Evolutionary conservation across 2,329 filamentous ascomycete species (phyloP).

Genomic region (Epichloe bromicola): DNA sequence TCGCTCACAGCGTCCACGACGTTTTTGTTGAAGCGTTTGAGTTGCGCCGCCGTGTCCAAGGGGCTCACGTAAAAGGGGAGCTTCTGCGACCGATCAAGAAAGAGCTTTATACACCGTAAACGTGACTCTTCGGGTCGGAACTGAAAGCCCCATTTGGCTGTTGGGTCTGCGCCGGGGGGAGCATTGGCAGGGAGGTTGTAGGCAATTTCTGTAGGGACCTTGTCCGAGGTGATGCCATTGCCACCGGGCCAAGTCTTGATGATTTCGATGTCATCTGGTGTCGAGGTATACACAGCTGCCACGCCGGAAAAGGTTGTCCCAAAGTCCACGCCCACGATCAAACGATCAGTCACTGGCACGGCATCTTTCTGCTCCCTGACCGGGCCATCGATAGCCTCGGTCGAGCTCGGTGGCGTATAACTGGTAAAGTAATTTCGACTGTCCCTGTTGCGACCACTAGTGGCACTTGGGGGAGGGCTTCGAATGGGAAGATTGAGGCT

Average conservation of each 20-base stretch:
- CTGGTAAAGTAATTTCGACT: constrained; percentile 44
- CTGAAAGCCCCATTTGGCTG: constrained; percentile 68
- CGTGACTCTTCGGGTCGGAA: constrained; percentile 66
- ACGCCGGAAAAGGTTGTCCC: constrained; percentile 75
- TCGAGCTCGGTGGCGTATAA: constrained; percentile 41
- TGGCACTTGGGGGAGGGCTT: constrained; percentile 24
- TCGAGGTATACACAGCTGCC: constrained; percentile 60
- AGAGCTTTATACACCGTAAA: constrained; percentile 72
- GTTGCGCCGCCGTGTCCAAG: constrained; percentile 61
- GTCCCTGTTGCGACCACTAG: constrained; percentile 38
- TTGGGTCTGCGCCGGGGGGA: constrained; percentile 27
- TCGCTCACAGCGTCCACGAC: constrained; percentile 70
- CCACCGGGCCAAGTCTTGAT: constrained; percentile 78
- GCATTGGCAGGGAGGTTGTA: constrained; percentile 30
- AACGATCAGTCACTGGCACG: constrained; percentile 41
- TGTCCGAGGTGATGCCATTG: constrained; percentile 78
- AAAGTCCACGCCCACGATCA: constrained; percentile 72
- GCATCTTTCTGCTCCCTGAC: constrained; percentile 42
- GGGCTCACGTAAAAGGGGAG: constrained; percentile 70
- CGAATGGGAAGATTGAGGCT: constrained; percentile 40
- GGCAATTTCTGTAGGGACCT: constrained; percentile 70
- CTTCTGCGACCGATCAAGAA: constrained; percentile 69
- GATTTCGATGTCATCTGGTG: constrained; percentile 68
- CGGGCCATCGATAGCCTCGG: constrained; percentile 50
- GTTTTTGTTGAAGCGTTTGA: constrained; percentile 62